Evolutionary conservation across 495 filamentous ascomycete species (phyloP).

Genomic region (Trichoderma erinaceum): DNA sequence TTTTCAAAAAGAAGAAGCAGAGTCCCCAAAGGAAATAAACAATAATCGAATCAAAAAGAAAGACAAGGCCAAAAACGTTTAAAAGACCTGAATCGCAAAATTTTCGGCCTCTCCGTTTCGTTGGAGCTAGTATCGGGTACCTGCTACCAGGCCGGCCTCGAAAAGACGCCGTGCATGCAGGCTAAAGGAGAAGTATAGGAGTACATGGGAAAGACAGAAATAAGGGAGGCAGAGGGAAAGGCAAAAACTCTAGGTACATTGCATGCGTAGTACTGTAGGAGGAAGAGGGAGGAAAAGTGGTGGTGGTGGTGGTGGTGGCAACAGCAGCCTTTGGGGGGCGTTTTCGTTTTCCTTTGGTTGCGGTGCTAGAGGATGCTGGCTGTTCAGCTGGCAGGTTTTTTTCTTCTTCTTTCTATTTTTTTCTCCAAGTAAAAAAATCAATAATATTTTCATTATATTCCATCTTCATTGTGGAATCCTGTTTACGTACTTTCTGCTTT

Average conservation of each 20-base stretch:
- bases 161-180: background rate
- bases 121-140: background rate
- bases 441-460: too few species aligned
- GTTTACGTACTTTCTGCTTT: too few species aligned
- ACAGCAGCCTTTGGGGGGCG: slow-evolving; percentile 1
- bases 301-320: too few species aligned
- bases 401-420: background rate
- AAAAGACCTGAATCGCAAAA: background rate
- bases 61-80: background rate
- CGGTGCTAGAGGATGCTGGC: background rate
- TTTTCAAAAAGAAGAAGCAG: background rate
- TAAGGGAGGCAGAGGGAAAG: background rate
- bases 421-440: background rate
- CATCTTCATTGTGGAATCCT: too few species aligned
- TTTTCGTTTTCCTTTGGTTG: background rate
- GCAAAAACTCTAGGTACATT: background rate
- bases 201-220: background rate
- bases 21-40: background rate
- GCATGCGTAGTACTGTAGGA: too few species aligned
- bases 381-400: background rate
- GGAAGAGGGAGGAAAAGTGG: background rate
- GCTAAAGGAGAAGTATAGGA: background rate
- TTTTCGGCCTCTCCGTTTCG: background rate
- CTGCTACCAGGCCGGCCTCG: background rate
- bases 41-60: too few species aligned